Base-by-base conservation (phyloP, 805 yeast genomes). In the Pichia scutulata region DNA sequence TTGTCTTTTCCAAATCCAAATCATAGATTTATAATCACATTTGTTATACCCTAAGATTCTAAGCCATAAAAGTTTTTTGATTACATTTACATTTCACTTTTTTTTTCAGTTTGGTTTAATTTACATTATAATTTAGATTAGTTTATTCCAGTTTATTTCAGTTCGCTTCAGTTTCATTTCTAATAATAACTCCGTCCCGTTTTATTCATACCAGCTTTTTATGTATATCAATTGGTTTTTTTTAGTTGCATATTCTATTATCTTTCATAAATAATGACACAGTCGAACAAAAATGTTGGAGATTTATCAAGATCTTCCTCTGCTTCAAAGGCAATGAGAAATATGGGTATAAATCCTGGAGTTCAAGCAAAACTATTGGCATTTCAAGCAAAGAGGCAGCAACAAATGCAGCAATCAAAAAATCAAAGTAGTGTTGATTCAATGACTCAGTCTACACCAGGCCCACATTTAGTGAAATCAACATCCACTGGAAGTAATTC, bases 341-440 rank as follows among this genome's bases (percentile, higher is more conserved):
- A 54, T 36, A 63, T 72, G 33, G 66, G 70, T 14, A 70, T 84
- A 46, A 81, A 77, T 58, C 83, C 93, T 12, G 92, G 86, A 55
- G 77, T 89, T 40, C 97, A 89, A 65, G 97, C 96, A 1, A 74
- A 93, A 55, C 75, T 90, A 37, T 70, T 86, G 64, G 96, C 96
- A 0, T 86, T 90, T 59, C 97, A 89, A 65, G 89, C 87, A 55
- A 81, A 84, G 60, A 77, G 97, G 57, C 82, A 80, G 52, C 68
- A 63, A 47, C 63, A 62, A 48, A 55, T 52, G 37, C 55, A 51
- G 41, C 55, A 52, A 25, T 45, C 51, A 6, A 43, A 45, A 26
- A n/a, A 39, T 4, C 44, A 52, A 18, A 28, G 37, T 10, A 40
- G 13, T 37, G 18, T 22, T n/a, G 46, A 42, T 21, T 45, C 45